These are phyloP conservation scores for Digitaria exilis DNA, from an alignment of 202 grass and related monocot species.

Conservation along the genomic window DNA sequence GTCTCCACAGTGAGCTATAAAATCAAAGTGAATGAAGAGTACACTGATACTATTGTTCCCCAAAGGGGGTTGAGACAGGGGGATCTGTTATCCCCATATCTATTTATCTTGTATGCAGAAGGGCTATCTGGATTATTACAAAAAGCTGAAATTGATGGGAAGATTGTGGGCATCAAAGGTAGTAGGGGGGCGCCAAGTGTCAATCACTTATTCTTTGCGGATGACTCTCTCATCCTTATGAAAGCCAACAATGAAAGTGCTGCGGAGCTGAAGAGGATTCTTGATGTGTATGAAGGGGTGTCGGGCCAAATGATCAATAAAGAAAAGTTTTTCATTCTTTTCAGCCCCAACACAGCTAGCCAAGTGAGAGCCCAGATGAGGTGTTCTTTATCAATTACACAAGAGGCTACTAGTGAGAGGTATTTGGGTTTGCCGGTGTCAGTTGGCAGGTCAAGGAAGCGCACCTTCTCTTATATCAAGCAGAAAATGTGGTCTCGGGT, in stretches of 20 bases:
- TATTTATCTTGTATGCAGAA: not conserved
- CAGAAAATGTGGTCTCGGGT: no score
- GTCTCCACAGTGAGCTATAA: not conserved
- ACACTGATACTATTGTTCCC: not conserved
- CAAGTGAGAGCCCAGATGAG: not conserved
- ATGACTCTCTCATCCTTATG: not conserved
- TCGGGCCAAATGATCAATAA: not conserved
- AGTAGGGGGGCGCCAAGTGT: not conserved
- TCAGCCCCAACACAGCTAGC: not conserved
- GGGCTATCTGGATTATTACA: not conserved
- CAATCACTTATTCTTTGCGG: not conserved
- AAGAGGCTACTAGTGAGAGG: accelerated
- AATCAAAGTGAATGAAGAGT: not conserved
- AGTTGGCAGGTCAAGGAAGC: not conserved
- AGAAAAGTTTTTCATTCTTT: not conserved
- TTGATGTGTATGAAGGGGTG: not conserved
- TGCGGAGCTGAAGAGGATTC: no score
- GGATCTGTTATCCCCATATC: not conserved
- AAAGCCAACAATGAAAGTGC: no score
- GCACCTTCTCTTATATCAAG: no score
- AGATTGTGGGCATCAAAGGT: not conserved
- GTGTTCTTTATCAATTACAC: not conserved
- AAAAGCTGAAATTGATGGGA: not conserved
- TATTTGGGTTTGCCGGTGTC: not conserved
- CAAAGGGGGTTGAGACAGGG: not conserved